Percentiles rank a stretch among this genome's conserved stretches.
Evolutionary conservation across 2,329 filamentous ascomycete genomes (phyloP).

Genomic region (Hirsutella minnesotensis): DNA sequence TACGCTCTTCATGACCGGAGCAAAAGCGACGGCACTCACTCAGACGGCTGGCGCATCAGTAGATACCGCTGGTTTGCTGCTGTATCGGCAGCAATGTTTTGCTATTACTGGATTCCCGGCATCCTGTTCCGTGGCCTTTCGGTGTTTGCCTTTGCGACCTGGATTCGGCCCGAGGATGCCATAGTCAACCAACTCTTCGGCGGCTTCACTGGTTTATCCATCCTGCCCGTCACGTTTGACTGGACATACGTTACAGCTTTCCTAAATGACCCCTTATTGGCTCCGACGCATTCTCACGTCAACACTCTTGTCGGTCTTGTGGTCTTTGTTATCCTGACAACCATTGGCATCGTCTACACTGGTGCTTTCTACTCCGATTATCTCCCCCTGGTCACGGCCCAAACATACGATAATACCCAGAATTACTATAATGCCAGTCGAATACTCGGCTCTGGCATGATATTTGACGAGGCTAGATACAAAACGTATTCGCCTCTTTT

Average conservation of each 20-base stretch:
- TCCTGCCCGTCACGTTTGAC: conserved; percentile 42
- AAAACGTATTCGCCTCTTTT: conserved; percentile 41
- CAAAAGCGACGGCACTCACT: conserved; percentile 24
- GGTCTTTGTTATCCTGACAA: conserved; percentile 27
- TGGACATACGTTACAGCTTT: conserved; percentile 29
- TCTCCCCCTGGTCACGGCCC: conserved; percentile 39
- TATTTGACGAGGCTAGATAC: conserved; percentile 37
- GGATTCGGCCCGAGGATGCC: conserved; percentile 39
- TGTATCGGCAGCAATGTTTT: conserved; percentile 28
- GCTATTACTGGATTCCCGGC: conserved; percentile 42
- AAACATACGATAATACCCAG: conserved; percentile 45
- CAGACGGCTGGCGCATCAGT: conserved; percentile 32
- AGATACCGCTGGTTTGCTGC: conserved; percentile 33
- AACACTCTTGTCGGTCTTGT: conserved; percentile 33
- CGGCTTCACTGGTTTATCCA: conserved; percentile 37
- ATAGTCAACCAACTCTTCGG: conserved; percentile 45
- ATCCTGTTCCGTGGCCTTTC: conserved; percentile 36
- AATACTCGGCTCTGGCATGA: conserved; percentile 34
- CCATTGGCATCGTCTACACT: conserved; percentile 34
- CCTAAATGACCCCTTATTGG: conserved; percentile 26
- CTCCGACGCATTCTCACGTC: conserved; percentile 28
- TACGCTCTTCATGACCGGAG: conserved; percentile 29
- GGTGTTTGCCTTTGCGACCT: conserved; percentile 44
- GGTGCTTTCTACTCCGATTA: conserved; percentile 36
- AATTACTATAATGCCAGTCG: conserved; percentile 34